Base-by-base conservation (phyloP, 306 rosid species). In the Begonia masoniana region DNA sequence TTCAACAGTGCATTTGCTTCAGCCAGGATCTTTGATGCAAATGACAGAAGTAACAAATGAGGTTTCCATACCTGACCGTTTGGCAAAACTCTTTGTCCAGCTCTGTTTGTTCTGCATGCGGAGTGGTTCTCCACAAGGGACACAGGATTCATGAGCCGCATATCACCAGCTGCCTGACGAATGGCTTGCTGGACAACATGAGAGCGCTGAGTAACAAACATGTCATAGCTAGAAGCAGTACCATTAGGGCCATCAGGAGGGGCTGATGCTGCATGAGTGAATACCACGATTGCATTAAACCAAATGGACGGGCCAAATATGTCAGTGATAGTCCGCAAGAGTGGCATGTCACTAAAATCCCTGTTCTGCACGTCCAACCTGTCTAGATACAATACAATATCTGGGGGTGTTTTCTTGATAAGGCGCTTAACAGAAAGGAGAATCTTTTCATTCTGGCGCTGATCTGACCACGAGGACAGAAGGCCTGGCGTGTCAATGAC, bases 41-140 rank as follows among this genome's bases (percentile, higher is more conserved):
- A 91, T 56, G 97, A 91, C 58, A 91, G 76, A 67, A 91, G 85
- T 57, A 91, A 66, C 71, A 91, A 57, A 75, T 91, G 97, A 65
- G 97, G 95, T 56, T 91, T 91, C 97, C 97, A 91, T 62, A 91
- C 94, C 85, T 91, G 97, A 61, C 94, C 97, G 75, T 91, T 91
- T 36, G 97, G 97, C 83, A 91, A 72, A 51, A 91, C 97, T 68
- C 97, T 82, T 72, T 91, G 97, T 54, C 97, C 97, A 56, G 94
- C 88, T 66, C 94, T 75, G 66, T 91, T 85, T 46, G 81, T 91
- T 78, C 97, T 71, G 76, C 97, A 91, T 21, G 96, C 96, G 46
- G 94, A 78, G 67, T 91, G 97, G 61, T 85, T 91, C 82, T 91
- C 97, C 68, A 91, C 97, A 61, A 91, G 69, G 17, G 97, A 80